Conservation (phyloP, 441 rosid genomes). For the Theobroma grandiflorum region DNA sequence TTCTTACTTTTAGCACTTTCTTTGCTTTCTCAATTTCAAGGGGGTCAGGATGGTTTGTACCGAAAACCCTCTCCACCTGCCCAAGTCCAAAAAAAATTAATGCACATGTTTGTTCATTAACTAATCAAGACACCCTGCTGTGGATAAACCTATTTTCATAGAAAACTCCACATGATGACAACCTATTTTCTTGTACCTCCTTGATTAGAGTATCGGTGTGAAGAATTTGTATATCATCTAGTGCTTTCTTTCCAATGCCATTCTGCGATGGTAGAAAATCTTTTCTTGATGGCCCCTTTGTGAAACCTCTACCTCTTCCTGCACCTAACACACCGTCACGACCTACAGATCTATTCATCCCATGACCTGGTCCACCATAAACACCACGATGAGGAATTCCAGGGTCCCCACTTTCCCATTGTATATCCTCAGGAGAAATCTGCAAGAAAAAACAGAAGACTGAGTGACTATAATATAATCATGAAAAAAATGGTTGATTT, state of each 20-base stretch:
- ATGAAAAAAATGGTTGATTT: neutral
- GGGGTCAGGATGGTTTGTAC: conserved; percentile 60
- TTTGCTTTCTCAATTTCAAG: conserved; percentile 67
- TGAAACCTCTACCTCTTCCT: conserved; percentile 57
- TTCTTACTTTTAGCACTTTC: conserved; percentile 63
- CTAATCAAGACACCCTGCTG: neutral
- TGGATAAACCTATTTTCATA: neutral
- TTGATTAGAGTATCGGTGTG: conserved; percentile 59
- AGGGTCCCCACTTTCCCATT: conserved; percentile 70
- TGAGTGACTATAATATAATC: neutral
- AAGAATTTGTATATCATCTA: conserved; percentile 63
- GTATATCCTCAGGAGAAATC: conserved; percentile 74
- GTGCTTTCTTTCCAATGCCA: conserved; percentile 60
- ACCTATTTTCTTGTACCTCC: conserved; percentile 46
- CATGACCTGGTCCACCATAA: conserved; percentile 47
- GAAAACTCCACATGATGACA: neutral
- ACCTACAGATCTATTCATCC: conserved; percentile 47
- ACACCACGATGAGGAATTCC: conserved; percentile 53
- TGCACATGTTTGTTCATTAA: neutral
- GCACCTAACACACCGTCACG: conserved; percentile 44
- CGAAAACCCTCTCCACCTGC: conserved; percentile 74
- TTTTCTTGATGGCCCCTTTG: conserved; percentile 50
- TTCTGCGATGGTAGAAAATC: conserved; percentile 61
- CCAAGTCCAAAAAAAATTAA: neutral
- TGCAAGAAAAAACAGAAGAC: conserved; percentile 23